Conservation (phyloP, 805 yeast species). For the Metschnikowia henanensis region DNA sequence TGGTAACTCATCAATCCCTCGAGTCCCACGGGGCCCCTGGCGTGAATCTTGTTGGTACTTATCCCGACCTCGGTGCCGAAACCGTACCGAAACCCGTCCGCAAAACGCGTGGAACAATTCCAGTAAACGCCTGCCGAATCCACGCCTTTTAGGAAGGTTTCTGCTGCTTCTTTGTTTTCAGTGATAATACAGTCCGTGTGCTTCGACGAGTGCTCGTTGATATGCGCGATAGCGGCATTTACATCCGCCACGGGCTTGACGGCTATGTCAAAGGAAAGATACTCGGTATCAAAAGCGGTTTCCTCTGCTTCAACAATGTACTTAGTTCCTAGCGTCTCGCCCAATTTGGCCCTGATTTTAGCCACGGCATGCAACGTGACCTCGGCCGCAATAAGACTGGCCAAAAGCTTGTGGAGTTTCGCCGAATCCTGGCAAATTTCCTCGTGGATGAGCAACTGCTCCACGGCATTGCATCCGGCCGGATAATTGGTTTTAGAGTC, state of each 20-base stretch:
- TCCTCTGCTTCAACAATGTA: constrained; percentile 51
- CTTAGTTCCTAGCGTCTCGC: constrained; percentile 21
- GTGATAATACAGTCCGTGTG: constrained; percentile 95
- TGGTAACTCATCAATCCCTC: constrained; percentile 97
- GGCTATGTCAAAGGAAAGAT: constrained; percentile 79
- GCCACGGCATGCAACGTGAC: constrained; percentile 72
- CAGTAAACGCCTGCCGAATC: constrained; percentile 98
- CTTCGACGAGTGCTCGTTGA: constrained; percentile 89
- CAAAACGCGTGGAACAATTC: constrained; percentile 96
- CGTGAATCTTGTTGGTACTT: constrained; percentile 94
- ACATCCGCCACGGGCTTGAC: constrained; percentile 60
- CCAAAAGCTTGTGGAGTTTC: constrained; percentile 25
- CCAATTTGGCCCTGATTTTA: constrained; percentile 39
- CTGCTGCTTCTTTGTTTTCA: constrained; percentile 67
- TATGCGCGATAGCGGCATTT: constrained; percentile 78
- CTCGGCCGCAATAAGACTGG: constrained; percentile 54
- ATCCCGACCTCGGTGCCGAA: constrained; percentile 99
- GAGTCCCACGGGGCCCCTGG: constrained; percentile 97
- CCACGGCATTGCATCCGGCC: constrained; percentile 99
- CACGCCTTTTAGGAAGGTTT: constrained; percentile 74
- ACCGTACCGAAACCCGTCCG: constrained; percentile 98
- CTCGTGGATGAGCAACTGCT: constrained; percentile 70
- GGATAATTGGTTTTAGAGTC: constrained; percentile 97
- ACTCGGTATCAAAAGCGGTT: constrained; percentile 81
- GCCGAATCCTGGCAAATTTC: constrained; percentile 28